phyloP scores from a whole-genome alignment of 352 stramenopile genomes.

The Pythium dissimile region DNA sequence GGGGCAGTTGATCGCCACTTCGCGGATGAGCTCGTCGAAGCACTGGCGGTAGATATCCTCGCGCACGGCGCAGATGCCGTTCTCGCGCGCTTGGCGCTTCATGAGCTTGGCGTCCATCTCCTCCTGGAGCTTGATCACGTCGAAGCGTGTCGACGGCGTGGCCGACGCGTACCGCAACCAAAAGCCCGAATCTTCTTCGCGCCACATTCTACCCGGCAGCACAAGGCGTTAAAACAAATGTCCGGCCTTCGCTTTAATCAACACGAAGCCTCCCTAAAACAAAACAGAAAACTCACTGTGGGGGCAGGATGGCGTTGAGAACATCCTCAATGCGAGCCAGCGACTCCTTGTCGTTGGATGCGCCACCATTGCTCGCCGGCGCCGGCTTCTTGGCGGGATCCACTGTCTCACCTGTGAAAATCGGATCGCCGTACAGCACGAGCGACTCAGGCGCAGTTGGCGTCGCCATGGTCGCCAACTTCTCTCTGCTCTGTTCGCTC shows the following conservation, averaged over 20 bases:
- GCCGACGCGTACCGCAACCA: constrained; percentile 92
- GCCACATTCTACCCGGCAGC: constrained; percentile 57
- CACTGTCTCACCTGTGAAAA: constrained; percentile 86
- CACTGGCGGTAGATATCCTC: constrained; percentile 92
- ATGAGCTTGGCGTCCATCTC: constrained; percentile 88
- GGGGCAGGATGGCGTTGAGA: constrained; percentile 69
- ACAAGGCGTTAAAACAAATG: background rate
- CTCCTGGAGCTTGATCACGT: constrained; percentile 92
- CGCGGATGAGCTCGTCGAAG: constrained; percentile 92
- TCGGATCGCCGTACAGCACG: constrained; percentile 86
- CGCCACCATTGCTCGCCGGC: constrained; percentile 14
- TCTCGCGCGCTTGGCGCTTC: constrained; percentile 89
- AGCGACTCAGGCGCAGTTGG: constrained; percentile 81
- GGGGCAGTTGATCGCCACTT: constrained; percentile 90
- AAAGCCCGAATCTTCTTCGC: constrained; percentile 69
- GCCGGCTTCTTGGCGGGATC: constrained; percentile 50
- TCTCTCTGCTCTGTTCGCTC: too few relatives aligned
- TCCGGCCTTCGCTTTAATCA: background rate
- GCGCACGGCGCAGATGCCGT: constrained; percentile 90
- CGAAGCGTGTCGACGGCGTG: constrained; percentile 87
- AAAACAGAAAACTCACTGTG: constrained; percentile 44
- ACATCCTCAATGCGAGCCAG: constrained; percentile 73
- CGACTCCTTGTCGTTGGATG: constrained; percentile 33
- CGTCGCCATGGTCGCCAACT: constrained; percentile 47
- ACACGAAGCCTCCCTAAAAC: too few relatives aligned